Base-by-base conservation (phyloP, 345 rosid genomes). In the Melaleuca alternifolia region DNA sequence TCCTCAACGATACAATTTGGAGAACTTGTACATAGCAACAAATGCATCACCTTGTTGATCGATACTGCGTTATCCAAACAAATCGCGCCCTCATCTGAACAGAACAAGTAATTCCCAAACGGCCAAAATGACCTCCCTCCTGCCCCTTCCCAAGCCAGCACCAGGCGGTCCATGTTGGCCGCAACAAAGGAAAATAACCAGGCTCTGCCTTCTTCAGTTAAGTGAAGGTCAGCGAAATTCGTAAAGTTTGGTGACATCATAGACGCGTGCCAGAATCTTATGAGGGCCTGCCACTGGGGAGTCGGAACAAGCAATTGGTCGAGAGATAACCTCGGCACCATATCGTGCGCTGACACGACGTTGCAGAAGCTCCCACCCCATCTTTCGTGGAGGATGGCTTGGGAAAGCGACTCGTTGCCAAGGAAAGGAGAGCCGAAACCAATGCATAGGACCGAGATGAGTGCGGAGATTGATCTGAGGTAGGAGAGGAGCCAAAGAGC, bases 401-500 rank as follows among this genome's bases (percentile, higher is more conserved):
- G 88, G 56, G 94, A 92, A 77, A 96, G 94, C 75, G 94, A 83
- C 83, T 86, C 90, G 50, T 96, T 95, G 71, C 97, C 98, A 0
- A 96, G 93, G 82, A 97, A 79, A 18, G 95, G 97, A 48, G 95
- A 94, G 86, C 98, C 98, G 6, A 93, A 97, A 16, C 98, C 95
- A 89, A 95, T 89, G 92, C 98, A 96, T 33, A 97, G 87, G 54
- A 97, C 87, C 7, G 90, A 86, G n/a, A 86, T 18, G 20, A 89
- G 41, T 21, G 90, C 84, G 86, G 84, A 87, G 51, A 28, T n/a
- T 84, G 91, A 86, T 30, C 89, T 91, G 71, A 90, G 86, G 88
- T 87, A 41, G 53, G 92, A 95, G 89, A 96, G 98, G 33, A 97
- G 96, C 94, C 94, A 91, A 26, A 97, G 94, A 84, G 97, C 91